Conservation (phyloP, 805 yeast species). For the Saccharomycopsis sp. region DNA sequence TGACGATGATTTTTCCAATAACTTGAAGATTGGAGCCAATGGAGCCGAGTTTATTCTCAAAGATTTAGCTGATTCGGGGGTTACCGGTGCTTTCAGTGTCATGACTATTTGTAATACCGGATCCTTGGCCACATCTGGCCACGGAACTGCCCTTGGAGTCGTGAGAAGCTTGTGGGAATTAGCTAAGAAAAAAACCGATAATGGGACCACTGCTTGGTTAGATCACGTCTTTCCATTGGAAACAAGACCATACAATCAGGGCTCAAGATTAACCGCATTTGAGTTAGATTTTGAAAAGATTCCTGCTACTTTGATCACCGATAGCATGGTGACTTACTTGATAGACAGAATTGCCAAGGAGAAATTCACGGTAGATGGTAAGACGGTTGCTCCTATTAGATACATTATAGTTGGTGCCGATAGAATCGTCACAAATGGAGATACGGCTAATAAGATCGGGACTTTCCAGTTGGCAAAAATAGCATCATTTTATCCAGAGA, state of each 20-base stretch:
- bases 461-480: constrained; percentile 81
- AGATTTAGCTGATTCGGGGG: constrained; percentile 38
- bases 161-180: constrained; percentile 62
- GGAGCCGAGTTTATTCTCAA: constrained; percentile 66
- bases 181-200: constrained; percentile 26
- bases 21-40: constrained; percentile 68
- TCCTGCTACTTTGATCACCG: constrained; percentile 85
- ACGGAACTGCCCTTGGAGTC: constrained; percentile 94
- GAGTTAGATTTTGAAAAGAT: constrained; percentile 81
- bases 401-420: constrained; percentile 94
- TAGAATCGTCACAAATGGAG: constrained; percentile 88
- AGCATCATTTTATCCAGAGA: constrained; percentile 54
- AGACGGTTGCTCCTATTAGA: constrained; percentile 49
- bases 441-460: constrained; percentile 94
- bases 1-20: constrained; percentile 73
- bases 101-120: constrained; percentile 96
- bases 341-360: constrained; percentile 36
- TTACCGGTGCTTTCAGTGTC: constrained; percentile 65
- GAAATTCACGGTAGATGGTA: background rate
- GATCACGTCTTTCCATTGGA: constrained; percentile 81
- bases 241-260: constrained; percentile 96
- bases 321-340: constrained; percentile 83
- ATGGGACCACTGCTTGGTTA: constrained; percentile 39
- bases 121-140: constrained; percentile 93
- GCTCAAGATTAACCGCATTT: constrained; percentile 86